Evolutionary conservation across 2,329 filamentous ascomycete genomes (phyloP), one percentile per base, ranked within the genome.

Genomic region (Fusarium sp.): DNA sequence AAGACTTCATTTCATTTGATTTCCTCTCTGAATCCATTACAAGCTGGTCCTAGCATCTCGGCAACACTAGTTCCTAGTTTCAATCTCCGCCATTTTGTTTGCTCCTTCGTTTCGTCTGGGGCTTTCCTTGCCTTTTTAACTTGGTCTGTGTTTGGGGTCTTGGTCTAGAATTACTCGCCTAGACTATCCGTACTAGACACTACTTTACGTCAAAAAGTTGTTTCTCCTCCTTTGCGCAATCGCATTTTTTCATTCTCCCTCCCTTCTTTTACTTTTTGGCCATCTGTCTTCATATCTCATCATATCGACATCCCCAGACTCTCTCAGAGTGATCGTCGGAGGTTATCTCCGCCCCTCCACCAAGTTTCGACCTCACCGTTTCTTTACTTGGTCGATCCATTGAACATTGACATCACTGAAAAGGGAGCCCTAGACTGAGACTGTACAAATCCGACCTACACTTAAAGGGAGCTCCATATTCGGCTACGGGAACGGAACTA

Each of bases 51-150:
- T 57, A 59, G 68, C 60, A 64, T 72, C 66, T 72, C 62, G 69
- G 69, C 66, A 72, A 67, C 51, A 67, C 66, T 72, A 72, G 65
- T 57, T 68, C 69, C 65, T 72, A 70, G 61, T 55, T 71, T 70
- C 67, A 69, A 56, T 65, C 63, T 69, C 66, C 53, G 62, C 65
- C 65, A 53, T 59, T 60, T 37, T 48, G 37, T 54, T 58, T 71
- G 56, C 54, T 69, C 59, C 49, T 55, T 66, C 50, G 60, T 55
- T 58, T 67, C 32, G 63, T 70, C 66, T 66, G 49, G 66, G 66
- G 61, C 51, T 64, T 55, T 55, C 53, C 53, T 53, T 53, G 49
- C 34, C 23, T 10, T 53, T 53, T 53, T 46, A 50, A 16, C 58
- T 45, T 60, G 55, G 58, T 60, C 41, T 59, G 43, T 50, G 49